Conservation (phyloP, 768 basidiomycete genomes). For the Stropharia rugosoannulata region DNA sequence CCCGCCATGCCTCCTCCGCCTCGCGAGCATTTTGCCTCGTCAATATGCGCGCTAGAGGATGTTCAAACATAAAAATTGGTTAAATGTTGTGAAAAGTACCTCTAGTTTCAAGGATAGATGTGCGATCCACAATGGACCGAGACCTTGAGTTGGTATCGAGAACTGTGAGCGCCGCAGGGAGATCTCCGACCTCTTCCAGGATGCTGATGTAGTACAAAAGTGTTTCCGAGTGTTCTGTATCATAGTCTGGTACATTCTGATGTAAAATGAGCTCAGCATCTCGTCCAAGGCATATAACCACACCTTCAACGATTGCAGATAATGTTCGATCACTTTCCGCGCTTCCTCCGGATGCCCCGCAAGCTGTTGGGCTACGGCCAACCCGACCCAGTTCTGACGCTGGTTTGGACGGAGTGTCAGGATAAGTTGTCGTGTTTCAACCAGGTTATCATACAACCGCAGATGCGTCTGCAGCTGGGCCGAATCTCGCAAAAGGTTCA, state of each 20-base stretch:
- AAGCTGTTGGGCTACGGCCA: constrained; percentile 88
- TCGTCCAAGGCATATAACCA: constrained; percentile 13
- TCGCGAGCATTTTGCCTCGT: constrained; percentile 63
- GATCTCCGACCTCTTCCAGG: constrained; percentile 71
- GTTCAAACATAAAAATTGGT: constrained; percentile 8
- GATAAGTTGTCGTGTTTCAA: constrained; percentile 81
- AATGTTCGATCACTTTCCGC: constrained; percentile 69
- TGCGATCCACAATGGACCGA: constrained; percentile 68
- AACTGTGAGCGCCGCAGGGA: constrained; percentile 55
- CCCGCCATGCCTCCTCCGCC: constrained; percentile 79
- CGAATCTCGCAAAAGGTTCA: constrained; percentile 90
- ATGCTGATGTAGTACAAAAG: constrained; percentile 74
- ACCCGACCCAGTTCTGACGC: constrained; percentile 86
- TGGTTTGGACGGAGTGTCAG: constrained; percentile 78
- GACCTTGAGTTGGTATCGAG: constrained; percentile 67
- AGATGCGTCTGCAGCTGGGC: constrained; percentile 89
- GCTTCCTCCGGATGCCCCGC: constrained; percentile 74
- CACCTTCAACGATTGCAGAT: constrained; percentile 72
- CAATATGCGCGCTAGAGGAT: constrained; percentile 68
- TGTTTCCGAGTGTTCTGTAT: constrained; percentile 83
- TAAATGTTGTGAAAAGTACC: constrained; percentile 36
- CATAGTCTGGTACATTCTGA: constrained; percentile 75
- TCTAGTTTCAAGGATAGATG: constrained; percentile 64
- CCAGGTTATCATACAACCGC: constrained; percentile 72
- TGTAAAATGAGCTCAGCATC: not conserved